These are phyloP conservation scores for Colletotrichum sidae DNA, from an alignment of 2,329 filamentous ascomycete genomes.

Conservation along the genomic window DNA sequence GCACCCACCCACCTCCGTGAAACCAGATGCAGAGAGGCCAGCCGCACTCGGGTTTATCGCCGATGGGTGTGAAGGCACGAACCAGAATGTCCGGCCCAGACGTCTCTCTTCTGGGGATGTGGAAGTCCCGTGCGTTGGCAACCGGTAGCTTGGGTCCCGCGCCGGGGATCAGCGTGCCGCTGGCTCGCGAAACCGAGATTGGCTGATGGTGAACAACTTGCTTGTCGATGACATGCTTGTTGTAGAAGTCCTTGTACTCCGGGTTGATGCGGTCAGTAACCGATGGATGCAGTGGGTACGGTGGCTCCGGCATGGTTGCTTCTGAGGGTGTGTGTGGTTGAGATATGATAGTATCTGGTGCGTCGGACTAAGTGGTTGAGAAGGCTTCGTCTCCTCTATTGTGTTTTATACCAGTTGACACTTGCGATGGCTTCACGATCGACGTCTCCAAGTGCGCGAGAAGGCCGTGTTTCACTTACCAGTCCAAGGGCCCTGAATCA, in stretches of 20 bases:
- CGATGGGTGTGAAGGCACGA: conserved; percentile 63
- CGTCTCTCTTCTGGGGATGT: conserved; percentile 55
- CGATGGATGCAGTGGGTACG: conserved; percentile 36
- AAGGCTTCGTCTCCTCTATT: not conserved
- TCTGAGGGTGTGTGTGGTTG: not conserved
- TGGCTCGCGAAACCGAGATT: conserved; percentile 61
- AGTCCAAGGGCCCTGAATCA: conserved; percentile 3
- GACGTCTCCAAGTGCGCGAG: not conserved
- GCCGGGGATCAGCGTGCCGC: conserved; percentile 64
- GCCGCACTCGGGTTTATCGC: conserved; percentile 54
- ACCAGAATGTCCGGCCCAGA: conserved; percentile 60
- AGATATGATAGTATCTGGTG: not conserved
- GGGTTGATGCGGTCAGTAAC: conserved; percentile 55
- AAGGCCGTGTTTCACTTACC: not conserved
- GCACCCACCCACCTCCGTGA: conserved; percentile 70
- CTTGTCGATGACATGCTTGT: conserved; percentile 60
- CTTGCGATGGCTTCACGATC: not conserved
- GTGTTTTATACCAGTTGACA: not conserved
- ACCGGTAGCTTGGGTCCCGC: conserved; percentile 61
- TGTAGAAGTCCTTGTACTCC: conserved; percentile 65
- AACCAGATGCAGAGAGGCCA: conserved; percentile 69
- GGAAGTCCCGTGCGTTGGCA: conserved; percentile 57
- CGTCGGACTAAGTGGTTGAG: not conserved
- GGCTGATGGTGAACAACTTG: conserved; percentile 67
- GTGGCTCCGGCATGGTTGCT: conserved; percentile 45